These are phyloP conservation scores for Orbilia brochopaga DNA, from an alignment of 2,329 filamentous ascomycete species.

Conservation along the genomic window DNA sequence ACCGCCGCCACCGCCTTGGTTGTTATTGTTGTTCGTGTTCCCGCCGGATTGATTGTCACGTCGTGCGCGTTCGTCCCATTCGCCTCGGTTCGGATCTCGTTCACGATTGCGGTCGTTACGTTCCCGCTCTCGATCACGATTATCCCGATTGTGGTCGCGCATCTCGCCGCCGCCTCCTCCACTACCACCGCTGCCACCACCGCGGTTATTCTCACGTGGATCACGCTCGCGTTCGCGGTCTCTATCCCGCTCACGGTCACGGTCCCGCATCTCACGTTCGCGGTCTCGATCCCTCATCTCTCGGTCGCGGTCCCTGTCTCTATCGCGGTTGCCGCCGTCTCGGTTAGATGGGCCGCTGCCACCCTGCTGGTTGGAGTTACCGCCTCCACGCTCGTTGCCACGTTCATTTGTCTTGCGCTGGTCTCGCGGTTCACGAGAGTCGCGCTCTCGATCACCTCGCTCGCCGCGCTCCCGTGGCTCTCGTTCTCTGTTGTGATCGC, in stretches of 20 bases:
- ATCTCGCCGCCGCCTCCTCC: constrained; percentile 21
- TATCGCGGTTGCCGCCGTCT: constrained; percentile 14
- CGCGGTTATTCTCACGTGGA: constrained; percentile 3
- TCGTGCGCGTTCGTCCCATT: constrained; percentile 33
- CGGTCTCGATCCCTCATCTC: constrained; percentile 27
- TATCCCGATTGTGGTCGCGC: constrained; percentile 22
- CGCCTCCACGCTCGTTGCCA: constrained; percentile 6
- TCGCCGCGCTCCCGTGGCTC: constrained; percentile 51
- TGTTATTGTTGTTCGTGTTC: constrained; percentile 27
- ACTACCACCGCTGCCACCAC: constrained; percentile 18
- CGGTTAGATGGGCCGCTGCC: constrained; percentile 19
- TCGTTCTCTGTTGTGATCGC: constrained; percentile 51
- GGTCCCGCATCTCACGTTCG: constrained; percentile 39
- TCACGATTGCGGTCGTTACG: constrained; percentile 33
- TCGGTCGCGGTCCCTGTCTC: constrained; percentile 42
- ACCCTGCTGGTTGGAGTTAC: not conserved
- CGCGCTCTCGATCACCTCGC: constrained; percentile 47
- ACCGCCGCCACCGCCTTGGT: constrained; percentile 29
- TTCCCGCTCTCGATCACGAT: constrained; percentile 34
- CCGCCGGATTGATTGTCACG: constrained; percentile 22
- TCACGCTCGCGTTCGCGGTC: constrained; percentile 16
- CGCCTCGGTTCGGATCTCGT: constrained; percentile 14
- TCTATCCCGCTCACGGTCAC: constrained; percentile 27
- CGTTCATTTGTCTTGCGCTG: constrained; percentile 14
- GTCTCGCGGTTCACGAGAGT: constrained; percentile 25